A percentile compares a stretch with the other conserved stretches of the same genome.
phyloP scores from a whole-genome alignment of 164 flowering plant genomes.

The Vitis cinerea region DNA sequence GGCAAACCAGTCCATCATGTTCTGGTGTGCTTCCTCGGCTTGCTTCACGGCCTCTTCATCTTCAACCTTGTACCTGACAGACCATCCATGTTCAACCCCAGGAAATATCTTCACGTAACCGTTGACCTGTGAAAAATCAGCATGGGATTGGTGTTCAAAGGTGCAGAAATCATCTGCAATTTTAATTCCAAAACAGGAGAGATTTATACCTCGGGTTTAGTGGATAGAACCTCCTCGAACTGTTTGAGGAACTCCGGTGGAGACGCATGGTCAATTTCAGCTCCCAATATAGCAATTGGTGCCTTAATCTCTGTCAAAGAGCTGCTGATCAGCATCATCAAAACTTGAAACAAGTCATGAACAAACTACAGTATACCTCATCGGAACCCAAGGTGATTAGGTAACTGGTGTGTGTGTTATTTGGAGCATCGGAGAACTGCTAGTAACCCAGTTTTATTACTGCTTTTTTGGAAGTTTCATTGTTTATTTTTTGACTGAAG shows the following conservation, averaged over 20 bases:
- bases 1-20: conserved; percentile 32
- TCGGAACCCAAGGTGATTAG: no score
- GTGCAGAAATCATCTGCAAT: no score
- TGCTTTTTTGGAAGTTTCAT: no score
- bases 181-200: background rate
- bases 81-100: conserved; percentile 40
- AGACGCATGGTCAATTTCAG: conserved; percentile 13
- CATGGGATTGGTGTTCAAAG: background rate
- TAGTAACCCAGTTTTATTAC: no score
- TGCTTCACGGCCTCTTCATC: conserved; percentile 28
- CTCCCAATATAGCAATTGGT: conserved; percentile 22
- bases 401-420: no score
- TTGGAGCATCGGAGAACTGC: no score
- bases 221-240: conserved; percentile 11
- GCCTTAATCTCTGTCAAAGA: background rate
- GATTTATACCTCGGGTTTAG: conserved; percentile 13
- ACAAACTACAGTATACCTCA: no score
- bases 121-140: conserved; percentile 18
- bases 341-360: no score
- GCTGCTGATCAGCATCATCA: no score
- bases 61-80: conserved; percentile 28
- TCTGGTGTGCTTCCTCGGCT: conserved; percentile 37
- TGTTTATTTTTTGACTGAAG: no score
- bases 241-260: conserved; percentile 21
- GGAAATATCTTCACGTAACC: conserved; percentile 36